phyloP scores from a whole-genome alignment of 108 stramenopile genomes.

The Nannochloropsis oceanica region DNA sequence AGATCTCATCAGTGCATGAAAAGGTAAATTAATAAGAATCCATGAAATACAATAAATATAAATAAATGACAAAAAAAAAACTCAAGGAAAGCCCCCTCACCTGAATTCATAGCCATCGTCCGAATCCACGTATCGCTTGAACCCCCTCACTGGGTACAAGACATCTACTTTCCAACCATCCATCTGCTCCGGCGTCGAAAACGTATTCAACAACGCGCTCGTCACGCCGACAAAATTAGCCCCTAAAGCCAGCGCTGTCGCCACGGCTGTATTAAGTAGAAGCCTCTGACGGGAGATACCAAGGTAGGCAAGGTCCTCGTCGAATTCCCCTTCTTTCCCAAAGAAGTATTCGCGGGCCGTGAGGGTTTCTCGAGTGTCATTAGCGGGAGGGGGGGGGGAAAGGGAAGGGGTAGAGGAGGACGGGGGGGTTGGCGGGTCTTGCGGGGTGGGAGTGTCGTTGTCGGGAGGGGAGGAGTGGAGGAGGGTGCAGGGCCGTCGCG shows the following conservation, averaged over 20 bases:
- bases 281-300: background rate
- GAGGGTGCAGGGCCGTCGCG: background rate
- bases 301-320: background rate
- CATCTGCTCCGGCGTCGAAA: constrained; percentile 3
- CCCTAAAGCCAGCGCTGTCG: background rate
- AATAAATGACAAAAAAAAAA: too few relatives aligned
- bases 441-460: too few relatives aligned
- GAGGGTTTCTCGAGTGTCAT: too few relatives aligned
- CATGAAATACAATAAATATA: too few relatives aligned
- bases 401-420: background rate
- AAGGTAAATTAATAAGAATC: too few relatives aligned
- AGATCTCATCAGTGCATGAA: too few relatives aligned
- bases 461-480: background rate
- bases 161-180: constrained; percentile 5
- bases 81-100: too few relatives aligned
- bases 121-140: constrained; percentile 3
- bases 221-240: constrained; percentile 25
- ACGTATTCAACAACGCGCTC: constrained; percentile 1
- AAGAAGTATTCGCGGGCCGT: background rate
- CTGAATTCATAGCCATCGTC: constrained; percentile 25
- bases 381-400: background rate
- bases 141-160: constrained; percentile 18
- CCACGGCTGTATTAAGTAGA: constrained; percentile 1
- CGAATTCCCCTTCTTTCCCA: background rate
- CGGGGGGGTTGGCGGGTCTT: background rate